These are phyloP conservation scores for Oenanthe javanica DNA, from an alignment of 140 eudicot genomes.

Conservation along the genomic window DNA sequence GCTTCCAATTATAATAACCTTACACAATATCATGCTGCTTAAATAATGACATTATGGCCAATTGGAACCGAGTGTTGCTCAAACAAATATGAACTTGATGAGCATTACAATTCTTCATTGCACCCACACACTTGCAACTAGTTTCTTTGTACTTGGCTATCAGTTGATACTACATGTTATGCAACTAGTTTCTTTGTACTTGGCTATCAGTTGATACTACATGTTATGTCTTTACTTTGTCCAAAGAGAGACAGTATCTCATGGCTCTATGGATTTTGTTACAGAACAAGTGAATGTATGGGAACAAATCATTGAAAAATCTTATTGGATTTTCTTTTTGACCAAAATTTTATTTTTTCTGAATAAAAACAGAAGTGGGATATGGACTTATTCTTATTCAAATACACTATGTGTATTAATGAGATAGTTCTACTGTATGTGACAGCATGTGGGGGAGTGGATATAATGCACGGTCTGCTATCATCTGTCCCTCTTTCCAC, in stretches of 20 bases:
- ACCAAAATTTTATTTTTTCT: background rate
- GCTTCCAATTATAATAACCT: too few relatives aligned
- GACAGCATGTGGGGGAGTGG: constrained; percentile 16
- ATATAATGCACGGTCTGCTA: constrained; percentile 16
- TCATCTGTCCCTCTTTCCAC: constrained; percentile 13
- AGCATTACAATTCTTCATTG: background rate
- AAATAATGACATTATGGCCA: too few relatives aligned
- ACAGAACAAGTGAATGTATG: constrained; percentile 9
- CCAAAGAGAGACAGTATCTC: constrained; percentile 4
- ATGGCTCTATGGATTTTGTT: constrained; percentile 11
- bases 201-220: background rate
- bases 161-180: background rate
- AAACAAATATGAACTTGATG: background rate
- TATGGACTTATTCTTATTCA: background rate
- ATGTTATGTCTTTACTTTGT: constrained; percentile 10
- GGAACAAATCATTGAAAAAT: constrained; percentile 3
- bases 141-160: background rate
- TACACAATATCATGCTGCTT: too few relatives aligned
- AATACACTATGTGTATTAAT: background rate
- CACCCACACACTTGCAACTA: too few relatives aligned
- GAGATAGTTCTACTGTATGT: background rate
- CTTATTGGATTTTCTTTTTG: constrained; percentile 12
- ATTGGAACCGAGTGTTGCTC: background rate
- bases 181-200: background rate
- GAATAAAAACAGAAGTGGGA: constrained; percentile 10